Evolutionary conservation across 192 early-diverging fungal genomes (phyloP), one percentile per base, ranked within the genome.

Genomic region (Pilaira anomala): DNA sequence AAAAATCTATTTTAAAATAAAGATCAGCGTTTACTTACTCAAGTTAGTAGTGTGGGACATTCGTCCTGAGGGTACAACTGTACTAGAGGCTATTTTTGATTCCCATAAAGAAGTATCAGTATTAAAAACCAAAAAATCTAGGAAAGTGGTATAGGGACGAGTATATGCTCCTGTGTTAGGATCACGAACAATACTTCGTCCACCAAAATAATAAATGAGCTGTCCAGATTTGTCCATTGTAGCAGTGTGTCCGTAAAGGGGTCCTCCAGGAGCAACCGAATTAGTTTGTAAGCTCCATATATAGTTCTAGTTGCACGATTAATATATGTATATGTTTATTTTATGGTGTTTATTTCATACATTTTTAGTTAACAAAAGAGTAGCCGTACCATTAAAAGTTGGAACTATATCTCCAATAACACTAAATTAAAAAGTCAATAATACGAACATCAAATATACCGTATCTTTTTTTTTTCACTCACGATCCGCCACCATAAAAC

Each of bases 191-290:
- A 55, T 11, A 36, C 18, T 55, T 36, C 53, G 28, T 30, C 53
- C 53, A 30, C 53, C 53, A 36, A 55, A 33, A 33, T 55, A 55
- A 55, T 55, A 55, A 29, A 55, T 55, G 7, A 30, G 19, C 13
- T 26, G 9, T 4, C 53, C 53, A 19, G 29, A 18, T 30, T 30
- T 28, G 19, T 55, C 53, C 3, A 29, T 3, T 21, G 53, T 55
- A 5, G 53, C 53, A 6, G 53, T 55, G 19, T 55, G 53, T 0
- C 53, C 28, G 29, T 55, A 55, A 55, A 28, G 26, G 19, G 25
- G 53, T 0, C 16, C 30, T 33, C 53, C 53, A 18, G 29, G 28
- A 11, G 30, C 28, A 36, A 36, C 33, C 4, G 33, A 36, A 36
- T 4, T 36, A 36, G 33, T 9, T 36, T 36, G 33, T 36, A 36